phyloP scores from a whole-genome alignment of 2,329 filamentous ascomycete genomes.

The Neonectria sp. region DNA sequence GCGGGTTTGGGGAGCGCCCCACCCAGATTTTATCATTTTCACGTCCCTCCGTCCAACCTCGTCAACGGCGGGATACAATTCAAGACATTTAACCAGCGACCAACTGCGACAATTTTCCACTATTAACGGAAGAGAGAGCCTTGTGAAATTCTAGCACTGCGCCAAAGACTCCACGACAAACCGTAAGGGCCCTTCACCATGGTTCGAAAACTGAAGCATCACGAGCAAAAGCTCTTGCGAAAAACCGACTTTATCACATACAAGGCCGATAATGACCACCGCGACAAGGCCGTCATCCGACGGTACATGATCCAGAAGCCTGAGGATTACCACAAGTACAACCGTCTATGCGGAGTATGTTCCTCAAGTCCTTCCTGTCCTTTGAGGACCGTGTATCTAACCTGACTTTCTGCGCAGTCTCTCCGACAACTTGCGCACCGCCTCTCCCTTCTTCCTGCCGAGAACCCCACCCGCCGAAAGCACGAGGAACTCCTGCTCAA shows the following conservation, averaged over 20 bases:
- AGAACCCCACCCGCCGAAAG: slow-evolving; percentile 83
- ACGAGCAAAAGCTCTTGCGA: slow-evolving; percentile 96
- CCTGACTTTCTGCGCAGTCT: slow-evolving; percentile 64
- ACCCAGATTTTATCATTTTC: slow-evolving; percentile 46
- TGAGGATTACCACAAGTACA: slow-evolving; percentile 83
- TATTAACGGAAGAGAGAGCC: not conserved
- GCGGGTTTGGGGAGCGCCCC: slow-evolving; percentile 38
- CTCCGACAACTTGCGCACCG: slow-evolving; percentile 91
- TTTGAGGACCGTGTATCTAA: not conserved
- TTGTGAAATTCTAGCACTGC: not conserved
- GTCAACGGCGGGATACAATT: slow-evolving; percentile 8
- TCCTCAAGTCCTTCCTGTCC: slow-evolving; percentile 43
- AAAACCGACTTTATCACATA: slow-evolving; percentile 95
- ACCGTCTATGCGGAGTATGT: slow-evolving; percentile 77
- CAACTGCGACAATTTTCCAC: not conserved
- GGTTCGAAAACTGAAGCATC: slow-evolving; percentile 96
- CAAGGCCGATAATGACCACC: slow-evolving; percentile 89
- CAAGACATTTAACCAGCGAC: not conserved
- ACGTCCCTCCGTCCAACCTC: slow-evolving; percentile 30
- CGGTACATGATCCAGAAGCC: slow-evolving; percentile 94
- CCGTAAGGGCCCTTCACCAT: slow-evolving; percentile 65
- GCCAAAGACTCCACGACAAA: not conserved
- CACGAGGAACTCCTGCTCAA: slow-evolving; percentile 90
- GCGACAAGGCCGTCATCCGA: slow-evolving; percentile 83
- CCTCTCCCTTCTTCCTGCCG: slow-evolving; percentile 85